Percentiles rank a stretch among this genome's conserved stretches.
These are phyloP conservation scores for Colletotrichum viniferum DNA, from an alignment of 2,329 filamentous ascomycete genomes.

Conservation along the genomic window DNA sequence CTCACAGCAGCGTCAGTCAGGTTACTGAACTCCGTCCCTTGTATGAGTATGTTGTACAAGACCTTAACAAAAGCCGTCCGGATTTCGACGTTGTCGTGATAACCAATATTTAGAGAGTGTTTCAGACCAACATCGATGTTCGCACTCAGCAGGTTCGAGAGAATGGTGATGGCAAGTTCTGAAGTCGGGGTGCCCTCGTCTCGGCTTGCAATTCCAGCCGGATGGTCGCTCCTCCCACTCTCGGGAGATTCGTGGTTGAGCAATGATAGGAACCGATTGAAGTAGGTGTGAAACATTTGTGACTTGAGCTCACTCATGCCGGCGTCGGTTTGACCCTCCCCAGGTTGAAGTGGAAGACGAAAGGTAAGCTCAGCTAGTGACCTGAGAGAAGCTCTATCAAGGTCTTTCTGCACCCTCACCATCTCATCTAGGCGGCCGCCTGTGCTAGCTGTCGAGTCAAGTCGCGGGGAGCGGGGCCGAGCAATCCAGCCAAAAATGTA, in stretches of 20 bases:
- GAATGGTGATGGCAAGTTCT: slow-evolving; percentile 69
- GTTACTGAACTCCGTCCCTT: slow-evolving; percentile 73
- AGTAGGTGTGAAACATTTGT: slow-evolving; percentile 74
- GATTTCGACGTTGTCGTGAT: slow-evolving; percentile 73
- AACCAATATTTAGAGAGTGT: slow-evolving; percentile 72
- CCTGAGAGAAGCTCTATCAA: slow-evolving; percentile 69
- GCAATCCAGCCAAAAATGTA: slow-evolving; percentile 73
- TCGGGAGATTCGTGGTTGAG: slow-evolving; percentile 62
- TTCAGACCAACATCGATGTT: slow-evolving; percentile 76
- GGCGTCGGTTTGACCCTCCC: slow-evolving; percentile 68
- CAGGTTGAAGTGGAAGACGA: slow-evolving; percentile 68
- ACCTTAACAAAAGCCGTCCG: slow-evolving; percentile 74
- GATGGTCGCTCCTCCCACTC: slow-evolving; percentile 44
- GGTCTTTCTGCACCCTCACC: slow-evolving; percentile 63
- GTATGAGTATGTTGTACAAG: slow-evolving; percentile 72
- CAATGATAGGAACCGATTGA: slow-evolving; percentile 71
- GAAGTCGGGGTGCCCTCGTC: slow-evolving; percentile 62
- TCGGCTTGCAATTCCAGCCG: slow-evolving; percentile 31
- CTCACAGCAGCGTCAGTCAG: slow-evolving; percentile 70
- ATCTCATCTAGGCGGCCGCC: slow-evolving; percentile 60
- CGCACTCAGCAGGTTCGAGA: slow-evolving; percentile 72
- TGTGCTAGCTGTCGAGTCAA: slow-evolving; percentile 40
- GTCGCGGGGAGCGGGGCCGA: slow-evolving; percentile 57
- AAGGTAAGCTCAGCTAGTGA: slow-evolving; percentile 71
- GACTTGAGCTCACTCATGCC: slow-evolving; percentile 72